Evolutionary conservation across 352 stramenopile genomes (phyloP), one percentile per base, ranked within the genome.

Genomic region (Phytophthora capsici): DNA sequence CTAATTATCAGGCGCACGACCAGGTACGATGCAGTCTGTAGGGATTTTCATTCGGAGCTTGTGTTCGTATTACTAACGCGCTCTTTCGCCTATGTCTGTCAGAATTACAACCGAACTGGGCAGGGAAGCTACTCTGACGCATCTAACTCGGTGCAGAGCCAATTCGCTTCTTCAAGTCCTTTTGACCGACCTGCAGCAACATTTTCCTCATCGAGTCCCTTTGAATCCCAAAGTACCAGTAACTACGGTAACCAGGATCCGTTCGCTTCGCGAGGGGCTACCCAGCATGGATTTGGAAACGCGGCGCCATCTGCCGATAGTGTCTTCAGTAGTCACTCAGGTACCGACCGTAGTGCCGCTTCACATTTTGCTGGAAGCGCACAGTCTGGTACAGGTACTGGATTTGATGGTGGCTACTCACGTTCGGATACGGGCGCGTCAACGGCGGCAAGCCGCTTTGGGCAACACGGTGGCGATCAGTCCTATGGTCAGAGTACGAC

Each of bases 1-100:
- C 73, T 20, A 58, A 64, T n/a, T 83, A 73, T 45, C 70, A 81
- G 28, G 54, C 69, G 19, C 75, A 78, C 16, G 57, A 68, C 16
- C 72, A 88, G 71, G 74, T 82, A 82, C 19, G 38, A n/a, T 20
- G 47, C 55, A 25, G 44, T 17, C 5, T 43, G 12, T 45, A 57
- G 38, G 44, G 41, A 17, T 45, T 20, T 37, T 38, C 8, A 6
- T 47, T 43, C 3, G 23, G 14, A 25, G 9, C 56, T 47, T 45
- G 16, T 1, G 19, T 28, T 55, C 4, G 48, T 43, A 13, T 55
- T 17, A 53, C 22, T 69, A 46, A 67, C 34, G n/a, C 48, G 9
- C 25, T 55, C 9, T 22, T 45, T 20, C 16, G 12, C 16, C 9
- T 68, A 26, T 54, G 23, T 56, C 54, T 59, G 19, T 19, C 47